Base-by-base conservation (phyloP, 1,284 basidiomycete species). In the Lentinula novae-zelandiae region DNA sequence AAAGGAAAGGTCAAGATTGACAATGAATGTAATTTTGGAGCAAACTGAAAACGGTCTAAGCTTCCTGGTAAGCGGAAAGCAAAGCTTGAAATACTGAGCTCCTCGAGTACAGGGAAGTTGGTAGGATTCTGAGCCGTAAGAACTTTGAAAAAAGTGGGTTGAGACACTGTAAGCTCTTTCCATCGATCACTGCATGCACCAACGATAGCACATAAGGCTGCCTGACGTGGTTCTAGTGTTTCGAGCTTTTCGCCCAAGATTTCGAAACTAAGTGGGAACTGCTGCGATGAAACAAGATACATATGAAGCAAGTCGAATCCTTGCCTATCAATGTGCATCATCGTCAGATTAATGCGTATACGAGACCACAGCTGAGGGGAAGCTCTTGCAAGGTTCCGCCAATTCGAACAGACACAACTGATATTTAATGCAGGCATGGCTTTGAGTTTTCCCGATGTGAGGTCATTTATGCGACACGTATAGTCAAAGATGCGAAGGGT, bases 291-390 rank as follows among this genome's bases (percentile, higher is more conserved):
- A 22, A 27, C 36, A 44, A 58, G 49, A 20, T 58, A 52, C 6
- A 33, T 5, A 13, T 58, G 20, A 22, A 58, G n/a, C 9, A 52
- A 13, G 10, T 20, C 9, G 12, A 53, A 33, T 13, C 36, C 33
- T 27, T 12, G 6, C n/a, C 31, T 48, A 42, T 50, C 33, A 17
- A 9, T 10, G n/a, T 20, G 36, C 49, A 44, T 42, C 15, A 22
- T 17, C 3, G 39, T 42, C 10, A 52, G n/a, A n/a, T 33, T 31
- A n/a, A 54, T 13, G 20, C 22, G 50, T 6, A 51, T 39, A 17
- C 51, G 40, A 52, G 27, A 53, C 58, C 58, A 60, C 1, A 60
- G 15, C n/a, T 17, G 33, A 17, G 58, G 51, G 38, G 12, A n/a
- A 5, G 51, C 22, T 20, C 22, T 52, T 13, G 51, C 58, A 12